Conservation (phyloP, 176 grass and related monocot species). For the Raddia guianensis region DNA sequence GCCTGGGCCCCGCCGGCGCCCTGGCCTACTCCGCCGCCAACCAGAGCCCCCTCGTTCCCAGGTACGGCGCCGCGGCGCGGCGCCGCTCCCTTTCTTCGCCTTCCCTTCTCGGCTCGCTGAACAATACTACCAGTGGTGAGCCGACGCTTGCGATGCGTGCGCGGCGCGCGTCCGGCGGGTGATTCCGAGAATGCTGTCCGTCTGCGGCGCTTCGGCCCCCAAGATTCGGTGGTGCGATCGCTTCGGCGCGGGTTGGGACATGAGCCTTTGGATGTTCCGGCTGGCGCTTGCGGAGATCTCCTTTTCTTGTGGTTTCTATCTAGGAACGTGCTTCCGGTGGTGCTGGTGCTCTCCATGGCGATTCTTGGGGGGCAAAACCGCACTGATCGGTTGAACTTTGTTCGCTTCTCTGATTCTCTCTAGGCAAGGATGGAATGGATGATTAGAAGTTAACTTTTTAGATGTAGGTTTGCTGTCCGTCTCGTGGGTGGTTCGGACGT, state of each 20-base stretch:
- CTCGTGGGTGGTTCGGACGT: background rate
- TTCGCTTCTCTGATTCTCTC: background rate
- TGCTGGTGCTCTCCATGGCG: constrained; percentile 1
- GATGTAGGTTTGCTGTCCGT: background rate
- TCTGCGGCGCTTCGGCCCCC: background rate
- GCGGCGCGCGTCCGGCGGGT: background rate
- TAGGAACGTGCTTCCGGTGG: background rate
- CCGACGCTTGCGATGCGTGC: background rate
- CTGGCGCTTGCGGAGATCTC: constrained; percentile 16
- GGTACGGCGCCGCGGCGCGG: constrained; percentile 49
- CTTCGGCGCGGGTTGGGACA: background rate
- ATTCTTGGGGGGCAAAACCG: background rate
- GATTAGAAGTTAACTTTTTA: background rate
- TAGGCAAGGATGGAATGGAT: background rate
- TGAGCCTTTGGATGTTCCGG: background rate
- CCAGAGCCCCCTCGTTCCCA: constrained; percentile 72
- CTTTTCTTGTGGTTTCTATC: background rate
- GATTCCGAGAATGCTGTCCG: background rate
- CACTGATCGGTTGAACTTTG: background rate
- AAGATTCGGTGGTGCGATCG: constrained; percentile 20
- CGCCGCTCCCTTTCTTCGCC: background rate
- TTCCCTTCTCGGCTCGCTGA: constrained; percentile 2
- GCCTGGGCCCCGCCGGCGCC: constrained; percentile 65
- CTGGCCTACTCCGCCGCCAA: constrained; percentile 62
- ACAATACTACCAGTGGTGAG: too few species aligned